phyloP scores from a whole-genome alignment of 805 yeast species.

The Candida rishiriensis region DNA sequence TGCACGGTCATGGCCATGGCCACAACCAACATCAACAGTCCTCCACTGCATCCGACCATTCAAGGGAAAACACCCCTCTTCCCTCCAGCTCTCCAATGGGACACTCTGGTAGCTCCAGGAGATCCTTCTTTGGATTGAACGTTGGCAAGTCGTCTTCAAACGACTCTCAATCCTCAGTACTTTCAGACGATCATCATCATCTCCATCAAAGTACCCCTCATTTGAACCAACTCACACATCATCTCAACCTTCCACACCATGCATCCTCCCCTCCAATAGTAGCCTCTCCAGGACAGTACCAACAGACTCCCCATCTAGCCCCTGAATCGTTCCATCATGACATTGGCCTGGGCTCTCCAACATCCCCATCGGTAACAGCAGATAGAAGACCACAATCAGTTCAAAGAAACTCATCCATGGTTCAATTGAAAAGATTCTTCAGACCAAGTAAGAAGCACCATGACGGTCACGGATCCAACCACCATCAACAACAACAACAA shows the following conservation, averaged over 20 bases:
- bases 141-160: conserved; percentile 27
- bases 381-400: conserved; percentile 3
- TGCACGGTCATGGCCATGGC: too few relatives aligned
- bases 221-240: conserved; percentile 1
- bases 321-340: not conserved
- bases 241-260: conserved; percentile 1
- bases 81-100: conserved; percentile 19
- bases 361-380: not conserved
- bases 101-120: conserved; percentile 20
- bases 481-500: too few relatives aligned
- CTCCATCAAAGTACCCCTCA: conserved; percentile 5
- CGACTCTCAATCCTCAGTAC: conserved; percentile 25
- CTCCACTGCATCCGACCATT: too few relatives aligned
- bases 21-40: too few relatives aligned
- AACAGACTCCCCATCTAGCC: conserved; percentile 17
- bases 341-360: too few relatives aligned
- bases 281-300: conserved; percentile 7
- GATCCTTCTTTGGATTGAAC: conserved; percentile 28
- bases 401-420: conserved; percentile 45
- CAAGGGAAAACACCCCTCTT: conserved; percentile 3
- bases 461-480: conserved; percentile 1
- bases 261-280: conserved; percentile 3
- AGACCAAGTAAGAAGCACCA: conserved; percentile 44
- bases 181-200: conserved; percentile 24
- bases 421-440: conserved; percentile 67